phyloP scores from a whole-genome alignment of 768 basidiomycete species.

The Cystofilobasidium bisporidii region DNA sequence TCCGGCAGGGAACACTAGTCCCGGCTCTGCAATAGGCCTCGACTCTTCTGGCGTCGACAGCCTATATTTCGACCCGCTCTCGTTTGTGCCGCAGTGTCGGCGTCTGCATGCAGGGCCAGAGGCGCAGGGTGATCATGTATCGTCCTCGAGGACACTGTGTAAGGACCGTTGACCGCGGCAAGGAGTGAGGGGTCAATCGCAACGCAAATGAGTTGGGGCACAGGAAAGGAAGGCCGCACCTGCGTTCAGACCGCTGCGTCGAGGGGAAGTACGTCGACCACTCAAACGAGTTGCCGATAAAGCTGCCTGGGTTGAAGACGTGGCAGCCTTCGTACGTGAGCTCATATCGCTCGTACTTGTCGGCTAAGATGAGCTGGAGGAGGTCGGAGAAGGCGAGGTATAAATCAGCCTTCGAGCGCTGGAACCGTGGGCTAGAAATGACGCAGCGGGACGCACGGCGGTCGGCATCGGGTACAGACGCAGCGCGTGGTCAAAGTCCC shows the following conservation, averaged over 20 bases:
- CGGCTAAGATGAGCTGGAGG: constrained; percentile 74
- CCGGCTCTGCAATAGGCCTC: no score
- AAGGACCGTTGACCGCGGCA: no score
- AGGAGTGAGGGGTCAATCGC: no score
- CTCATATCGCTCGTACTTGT: constrained; percentile 92
- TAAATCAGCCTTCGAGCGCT: no score
- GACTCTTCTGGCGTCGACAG: no score
- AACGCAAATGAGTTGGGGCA: no score
- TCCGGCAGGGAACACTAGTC: no score
- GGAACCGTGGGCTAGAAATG: no score
- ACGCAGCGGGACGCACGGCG: constrained; percentile 52
- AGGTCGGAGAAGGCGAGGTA: no score
- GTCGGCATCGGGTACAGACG: constrained; percentile 91
- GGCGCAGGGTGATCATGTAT: neutral
- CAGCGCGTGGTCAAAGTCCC: constrained; percentile 84
- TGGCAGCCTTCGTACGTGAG: constrained; percentile 96
- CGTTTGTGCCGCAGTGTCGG: no score
- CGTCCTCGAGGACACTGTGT: constrained; percentile 3
- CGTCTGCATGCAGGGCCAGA: no score
- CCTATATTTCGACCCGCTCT: no score
- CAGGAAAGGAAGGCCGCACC: constrained; percentile 8
- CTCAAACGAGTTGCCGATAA: constrained; percentile 66
- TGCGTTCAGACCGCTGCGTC: constrained; percentile 54
- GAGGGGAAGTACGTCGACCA: constrained; percentile 89
- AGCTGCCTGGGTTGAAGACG: constrained; percentile 95